Conservation (phyloP, 345 rosid genomes). For the Eucalyptus marginata region DNA sequence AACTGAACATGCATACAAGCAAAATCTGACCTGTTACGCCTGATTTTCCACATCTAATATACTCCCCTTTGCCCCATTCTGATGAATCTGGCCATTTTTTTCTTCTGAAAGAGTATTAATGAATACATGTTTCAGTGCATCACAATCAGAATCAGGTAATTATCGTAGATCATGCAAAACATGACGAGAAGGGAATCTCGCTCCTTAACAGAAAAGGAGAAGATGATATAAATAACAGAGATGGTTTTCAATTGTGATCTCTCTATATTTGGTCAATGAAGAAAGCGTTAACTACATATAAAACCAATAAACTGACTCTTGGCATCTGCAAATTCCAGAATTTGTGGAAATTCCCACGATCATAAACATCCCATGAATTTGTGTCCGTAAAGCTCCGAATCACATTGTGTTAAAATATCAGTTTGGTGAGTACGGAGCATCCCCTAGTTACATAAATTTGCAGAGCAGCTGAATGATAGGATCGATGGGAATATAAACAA, state of each 20-base stretch:
- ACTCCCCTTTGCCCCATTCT: not conserved
- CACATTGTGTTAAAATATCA: not conserved
- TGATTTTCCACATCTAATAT: not conserved
- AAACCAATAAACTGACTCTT: not conserved
- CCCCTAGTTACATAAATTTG: not conserved
- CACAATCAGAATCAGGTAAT: not conserved
- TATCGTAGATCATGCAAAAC: not conserved
- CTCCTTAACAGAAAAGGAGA: not conserved
- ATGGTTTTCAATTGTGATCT: not conserved
- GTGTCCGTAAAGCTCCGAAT: not conserved
- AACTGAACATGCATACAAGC: not conserved
- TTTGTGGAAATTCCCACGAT: not conserved
- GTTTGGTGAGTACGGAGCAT: not conserved
- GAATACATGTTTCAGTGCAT: not conserved
- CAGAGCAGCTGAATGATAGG: not conserved
- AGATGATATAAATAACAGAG: not conserved
- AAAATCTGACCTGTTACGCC: not conserved
- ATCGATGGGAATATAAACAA: not conserved
- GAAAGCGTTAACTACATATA: not conserved
- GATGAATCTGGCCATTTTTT: not conserved
- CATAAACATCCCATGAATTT: not conserved
- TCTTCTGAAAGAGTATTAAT: not conserved
- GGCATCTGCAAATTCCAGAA: not conserved
- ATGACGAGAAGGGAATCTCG: not conserved
- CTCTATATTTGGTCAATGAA: not conserved